These are phyloP conservation scores for Phytopythium helicoides DNA, from an alignment of 352 stramenopile genomes.

Conservation along the genomic window DNA sequence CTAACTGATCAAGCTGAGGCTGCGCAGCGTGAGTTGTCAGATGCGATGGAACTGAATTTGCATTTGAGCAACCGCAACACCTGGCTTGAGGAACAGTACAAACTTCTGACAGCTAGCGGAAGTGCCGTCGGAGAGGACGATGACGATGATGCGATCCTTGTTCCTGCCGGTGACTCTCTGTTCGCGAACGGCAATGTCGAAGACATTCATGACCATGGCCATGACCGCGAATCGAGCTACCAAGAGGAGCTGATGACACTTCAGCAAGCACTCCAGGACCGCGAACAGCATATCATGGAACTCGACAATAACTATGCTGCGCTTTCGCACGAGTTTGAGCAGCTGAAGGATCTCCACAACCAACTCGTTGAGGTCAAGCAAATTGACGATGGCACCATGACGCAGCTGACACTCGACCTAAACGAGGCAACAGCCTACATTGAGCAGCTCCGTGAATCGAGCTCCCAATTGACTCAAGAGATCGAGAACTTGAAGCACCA, in stretches of 20 bases:
- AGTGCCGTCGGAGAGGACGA: conserved; percentile 25
- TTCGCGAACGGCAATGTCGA: conserved; percentile 12
- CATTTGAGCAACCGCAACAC: conserved; percentile 78
- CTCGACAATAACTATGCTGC: conserved; percentile 38
- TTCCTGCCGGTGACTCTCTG: neutral
- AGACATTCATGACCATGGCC: conserved; percentile 16
- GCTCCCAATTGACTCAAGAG: conserved; percentile 13
- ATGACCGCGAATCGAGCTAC: conserved; percentile 22
- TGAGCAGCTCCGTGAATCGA: conserved; percentile 13
- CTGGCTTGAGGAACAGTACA: conserved; percentile 74
- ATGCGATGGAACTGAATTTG: conserved; percentile 81
- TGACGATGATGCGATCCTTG: conserved; percentile 22
- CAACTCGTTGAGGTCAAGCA: conserved; percentile 25
- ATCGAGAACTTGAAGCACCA: conserved; percentile 25
- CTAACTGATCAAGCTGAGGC: conserved; percentile 71
- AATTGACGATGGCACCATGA: conserved; percentile 17
- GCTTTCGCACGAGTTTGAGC: conserved; percentile 39
- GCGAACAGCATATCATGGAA: conserved; percentile 28
- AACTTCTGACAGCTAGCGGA: conserved; percentile 34
- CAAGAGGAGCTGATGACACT: conserved; percentile 44
- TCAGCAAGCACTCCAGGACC: conserved; percentile 23
- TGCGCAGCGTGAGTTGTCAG: conserved; percentile 72
- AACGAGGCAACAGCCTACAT: conserved; percentile 6
- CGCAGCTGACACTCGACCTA: conserved; percentile 12
- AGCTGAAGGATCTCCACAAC: conserved; percentile 25